These are phyloP conservation scores for Salvia rosmarinus DNA, from an alignment of 257 asterid genomes.

Conservation along the genomic window DNA sequence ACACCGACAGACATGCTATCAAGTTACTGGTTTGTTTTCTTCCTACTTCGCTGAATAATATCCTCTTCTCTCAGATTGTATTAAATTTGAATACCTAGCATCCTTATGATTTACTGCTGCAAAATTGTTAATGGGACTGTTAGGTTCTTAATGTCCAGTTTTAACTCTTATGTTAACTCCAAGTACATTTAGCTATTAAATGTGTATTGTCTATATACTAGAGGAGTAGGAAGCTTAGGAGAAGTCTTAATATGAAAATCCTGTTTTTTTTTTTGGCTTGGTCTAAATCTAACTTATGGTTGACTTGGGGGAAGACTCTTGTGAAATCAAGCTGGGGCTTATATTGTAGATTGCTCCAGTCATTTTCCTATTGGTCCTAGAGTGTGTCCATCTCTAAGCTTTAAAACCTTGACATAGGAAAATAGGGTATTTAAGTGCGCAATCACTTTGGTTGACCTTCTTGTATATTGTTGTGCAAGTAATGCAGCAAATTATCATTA, in stretches of 20 bases:
- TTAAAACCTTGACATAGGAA: background rate
- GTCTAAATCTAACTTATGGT: too few species aligned
- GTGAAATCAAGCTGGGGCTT: conserved; percentile 25
- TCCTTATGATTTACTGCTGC: conserved; percentile 12
- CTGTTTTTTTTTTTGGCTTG: too few species aligned
- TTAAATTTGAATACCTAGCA: conserved; percentile 18
- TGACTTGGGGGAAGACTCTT: conserved; percentile 28
- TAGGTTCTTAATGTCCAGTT: conserved; percentile 25
- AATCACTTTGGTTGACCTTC: conserved; percentile 15
- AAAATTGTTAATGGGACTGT: conserved; percentile 17
- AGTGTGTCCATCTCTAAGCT: conserved; percentile 10
- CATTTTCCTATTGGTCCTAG: conserved; percentile 13
- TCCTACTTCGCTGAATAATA: conserved; percentile 27
- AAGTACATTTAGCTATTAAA: background rate
- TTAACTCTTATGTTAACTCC: conserved; percentile 7
- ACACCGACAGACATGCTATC: conserved; percentile 54
- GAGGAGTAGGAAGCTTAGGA: conserved; percentile 3
- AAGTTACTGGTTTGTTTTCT: conserved; percentile 68
- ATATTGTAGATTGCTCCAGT: conserved; percentile 19
- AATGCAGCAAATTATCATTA: background rate
- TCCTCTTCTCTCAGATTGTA: conserved; percentile 22
- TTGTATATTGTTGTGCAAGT: conserved; percentile 7
- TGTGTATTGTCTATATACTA: background rate
- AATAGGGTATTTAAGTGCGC: conserved; percentile 20
- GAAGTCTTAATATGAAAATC: conserved; percentile 28